These are phyloP conservation scores for Populus hybrid DNA, from an alignment of 441 rosid species.

Conservation along the genomic window DNA sequence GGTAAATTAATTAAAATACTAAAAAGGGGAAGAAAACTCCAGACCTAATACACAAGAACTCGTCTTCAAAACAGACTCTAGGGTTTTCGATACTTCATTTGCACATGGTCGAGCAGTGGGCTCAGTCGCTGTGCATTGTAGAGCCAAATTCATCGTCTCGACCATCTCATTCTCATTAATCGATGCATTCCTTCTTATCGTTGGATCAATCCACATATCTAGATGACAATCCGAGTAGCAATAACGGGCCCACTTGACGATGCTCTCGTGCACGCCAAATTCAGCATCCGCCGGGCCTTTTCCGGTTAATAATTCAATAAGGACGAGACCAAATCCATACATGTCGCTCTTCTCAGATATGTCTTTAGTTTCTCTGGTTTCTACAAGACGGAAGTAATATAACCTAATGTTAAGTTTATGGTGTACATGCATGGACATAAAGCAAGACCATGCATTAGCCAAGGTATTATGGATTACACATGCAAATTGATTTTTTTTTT, in stretches of 20 bases:
- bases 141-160: slow-evolving; percentile 63
- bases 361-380: slow-evolving; percentile 48
- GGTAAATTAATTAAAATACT: slow-evolving; percentile 15
- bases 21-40: slow-evolving; percentile 7
- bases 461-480: neutral
- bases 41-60: slow-evolving; percentile 37
- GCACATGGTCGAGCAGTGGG: slow-evolving; percentile 65
- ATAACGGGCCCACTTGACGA: slow-evolving; percentile 68
- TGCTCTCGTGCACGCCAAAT: slow-evolving; percentile 42
- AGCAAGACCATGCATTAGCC: neutral
- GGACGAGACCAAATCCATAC: slow-evolving; percentile 61
- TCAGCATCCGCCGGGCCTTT: slow-evolving; percentile 54
- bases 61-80: slow-evolving; percentile 37
- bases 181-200: slow-evolving; percentile 31
- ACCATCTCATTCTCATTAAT: slow-evolving; percentile 39
- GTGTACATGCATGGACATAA: neutral
- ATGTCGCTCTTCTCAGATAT: slow-evolving; percentile 56
- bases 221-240: slow-evolving; percentile 71
- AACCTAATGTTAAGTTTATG: neutral
- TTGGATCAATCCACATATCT: slow-evolving; percentile 63
- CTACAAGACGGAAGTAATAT: slow-evolving; percentile 20
- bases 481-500: neutral
- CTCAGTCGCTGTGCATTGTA: slow-evolving; percentile 61
- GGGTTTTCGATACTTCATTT: slow-evolving; percentile 40
- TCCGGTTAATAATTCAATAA: slow-evolving; percentile 64